Base-by-base conservation (phyloP, 2,329 filamentous ascomycete genomes). In the Clarireedia sp. region DNA sequence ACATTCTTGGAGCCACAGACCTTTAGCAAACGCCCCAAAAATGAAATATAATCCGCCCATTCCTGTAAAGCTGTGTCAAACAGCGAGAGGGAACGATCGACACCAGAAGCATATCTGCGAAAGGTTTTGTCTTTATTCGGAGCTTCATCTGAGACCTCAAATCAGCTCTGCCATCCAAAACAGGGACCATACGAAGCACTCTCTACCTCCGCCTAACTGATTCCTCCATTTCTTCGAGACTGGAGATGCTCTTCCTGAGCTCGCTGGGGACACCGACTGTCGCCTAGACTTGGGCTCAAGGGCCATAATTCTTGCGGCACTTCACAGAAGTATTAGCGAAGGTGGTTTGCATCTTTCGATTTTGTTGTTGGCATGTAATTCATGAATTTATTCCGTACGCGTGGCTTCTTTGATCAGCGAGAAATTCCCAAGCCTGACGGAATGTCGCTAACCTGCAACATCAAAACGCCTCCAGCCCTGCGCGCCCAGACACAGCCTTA, bases 41-140 rank as follows among this genome's bases (percentile, higher is more conserved):
- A 99, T 17, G 92, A 96, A 67, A 99, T 99, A 69, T 99, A 99
- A 74, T 99, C 94, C 48, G 95, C 94, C 94, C 94, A 99, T 82
- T 99, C 94, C 73, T 97, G 90, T 63, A 96, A 78, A 29, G 90
- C 85, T 16, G 89, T 91, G 69, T 99, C 94, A 74, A 96, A 99
- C 36, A 96, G 78, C 46, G 87, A 82, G 59, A 99, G 79, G 36
- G 90, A 88, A 70, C 90, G 83, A 67, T 97, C 92, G 62, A 99
- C 85, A 57, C 84, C 87, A 48, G 86, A 82, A 45, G 90, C 90
- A 81, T 97, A 99, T 70, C 91, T 87, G 62, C 91, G 89, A 69
- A 89, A 92, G 52, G 78, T 71, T 70, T 86, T 86, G 71, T 86
- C 83, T 69, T 82, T 83, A 44, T 72, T 73, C 14, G 74, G 74